A percentile compares a stretch with the other conserved stretches of the same genome.
Evolutionary conservation across 352 stramenopile genomes (phyloP).

Genomic region (Pythium aphanidermatum): DNA sequence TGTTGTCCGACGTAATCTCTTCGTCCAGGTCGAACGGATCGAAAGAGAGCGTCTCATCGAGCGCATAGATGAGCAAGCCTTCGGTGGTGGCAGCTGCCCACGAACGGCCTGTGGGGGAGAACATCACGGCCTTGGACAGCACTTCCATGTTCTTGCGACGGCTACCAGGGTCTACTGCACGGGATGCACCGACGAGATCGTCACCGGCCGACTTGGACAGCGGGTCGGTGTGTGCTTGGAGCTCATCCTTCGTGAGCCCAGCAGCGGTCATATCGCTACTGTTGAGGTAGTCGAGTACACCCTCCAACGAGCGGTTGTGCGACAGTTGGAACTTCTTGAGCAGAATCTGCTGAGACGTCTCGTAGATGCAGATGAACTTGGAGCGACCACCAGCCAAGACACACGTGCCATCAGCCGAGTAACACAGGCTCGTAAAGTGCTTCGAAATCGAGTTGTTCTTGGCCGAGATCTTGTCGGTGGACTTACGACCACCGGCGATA

Average conservation of each 20-base stretch:
- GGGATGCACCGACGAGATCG: constrained; percentile 72
- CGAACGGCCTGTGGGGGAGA: constrained; percentile 95
- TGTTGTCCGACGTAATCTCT: constrained; percentile 93
- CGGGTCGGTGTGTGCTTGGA: constrained; percentile 58
- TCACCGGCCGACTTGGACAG: constrained; percentile 22
- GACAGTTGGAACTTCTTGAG: constrained; percentile 99
- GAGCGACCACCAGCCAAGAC: constrained; percentile 96
- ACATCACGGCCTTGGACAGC: constrained; percentile 90
- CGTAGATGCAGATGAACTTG: constrained; percentile 99
- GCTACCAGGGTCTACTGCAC: constrained; percentile 91
- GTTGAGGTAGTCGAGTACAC: constrained; percentile 96
- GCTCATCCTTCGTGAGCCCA: constrained; percentile 56
- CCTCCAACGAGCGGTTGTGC: constrained; percentile 95
- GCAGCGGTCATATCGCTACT: constrained; percentile 79
- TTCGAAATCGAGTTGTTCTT: constrained; percentile 91
- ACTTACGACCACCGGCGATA: constrained; percentile 90
- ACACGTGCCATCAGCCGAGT: constrained; percentile 97
- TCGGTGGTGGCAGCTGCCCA: constrained; percentile 97
- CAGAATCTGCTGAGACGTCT: constrained; percentile 91
- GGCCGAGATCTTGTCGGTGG: constrained; percentile 75
- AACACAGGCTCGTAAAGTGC: constrained; percentile 99
- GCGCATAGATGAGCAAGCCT: constrained; percentile 96
- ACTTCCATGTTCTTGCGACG: constrained; percentile 83
- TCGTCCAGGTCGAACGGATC: constrained; percentile 98
- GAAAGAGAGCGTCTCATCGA: constrained; percentile 97